phyloP scores from a whole-genome alignment of 2,329 filamentous ascomycete species.

The Pseudogymnoascus sp. region DNA sequence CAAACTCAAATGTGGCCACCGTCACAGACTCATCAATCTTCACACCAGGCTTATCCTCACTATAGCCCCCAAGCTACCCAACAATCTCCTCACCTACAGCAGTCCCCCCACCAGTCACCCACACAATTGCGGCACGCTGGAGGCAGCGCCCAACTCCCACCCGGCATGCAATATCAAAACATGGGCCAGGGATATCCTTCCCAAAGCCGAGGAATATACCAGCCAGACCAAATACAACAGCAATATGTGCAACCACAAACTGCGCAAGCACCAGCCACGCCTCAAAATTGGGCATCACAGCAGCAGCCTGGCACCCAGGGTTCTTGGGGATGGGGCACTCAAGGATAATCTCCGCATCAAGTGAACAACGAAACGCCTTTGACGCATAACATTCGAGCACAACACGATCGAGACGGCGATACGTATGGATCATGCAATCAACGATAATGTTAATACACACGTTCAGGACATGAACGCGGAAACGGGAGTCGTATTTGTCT shows the following conservation, averaged over 20 bases:
- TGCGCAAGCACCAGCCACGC: slow-evolving; percentile 25
- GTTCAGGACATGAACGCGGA: slow-evolving; percentile 7
- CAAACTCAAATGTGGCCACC: slow-evolving; percentile 57
- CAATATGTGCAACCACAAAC: slow-evolving; percentile 62
- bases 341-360: slow-evolving; percentile 11
- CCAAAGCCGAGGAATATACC: slow-evolving; percentile 52
- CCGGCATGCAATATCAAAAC: slow-evolving; percentile 53
- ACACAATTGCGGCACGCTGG: slow-evolving; percentile 53
- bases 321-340: slow-evolving; percentile 26
- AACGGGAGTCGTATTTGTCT: slow-evolving; percentile 5
- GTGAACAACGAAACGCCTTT: slow-evolving; percentile 2
- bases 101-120: slow-evolving; percentile 49
- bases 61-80: slow-evolving; percentile 41
- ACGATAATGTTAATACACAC: slow-evolving; percentile 10
- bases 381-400: slow-evolving; percentile 2
- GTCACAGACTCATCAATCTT: slow-evolving; percentile 54
- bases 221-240: slow-evolving; percentile 55
- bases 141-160: slow-evolving; percentile 48
- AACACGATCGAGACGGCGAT: slow-evolving; percentile 8
- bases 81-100: slow-evolving; percentile 31
- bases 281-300: slow-evolving; percentile 29
- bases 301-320: slow-evolving; percentile 21
- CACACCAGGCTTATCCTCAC: slow-evolving; percentile 50
- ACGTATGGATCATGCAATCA: slow-evolving; percentile 7
- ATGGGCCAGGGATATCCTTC: slow-evolving; percentile 53